Base-by-base conservation (phyloP, 1,284 basidiomycete genomes). In the Pascua guehoae region DNA sequence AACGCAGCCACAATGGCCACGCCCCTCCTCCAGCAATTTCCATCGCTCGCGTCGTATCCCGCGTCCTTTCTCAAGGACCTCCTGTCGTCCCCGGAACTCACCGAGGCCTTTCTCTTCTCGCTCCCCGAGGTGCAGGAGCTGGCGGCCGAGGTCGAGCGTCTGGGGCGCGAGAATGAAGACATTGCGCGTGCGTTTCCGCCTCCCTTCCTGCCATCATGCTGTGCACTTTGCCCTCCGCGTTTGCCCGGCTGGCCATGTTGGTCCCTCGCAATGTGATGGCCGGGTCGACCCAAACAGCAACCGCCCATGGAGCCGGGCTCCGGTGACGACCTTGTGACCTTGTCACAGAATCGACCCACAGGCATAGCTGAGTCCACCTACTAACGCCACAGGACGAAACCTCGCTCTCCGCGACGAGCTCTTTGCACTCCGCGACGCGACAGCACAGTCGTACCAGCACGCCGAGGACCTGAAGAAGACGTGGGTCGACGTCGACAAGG, bases 101-200 rank as follows among this genome's bases (percentile, higher is more conserved):
- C 93, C 63, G 88, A 94, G 73, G 88, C 91, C 7, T 81, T 89
- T 59, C 87, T 95, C 65, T 86, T 91, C 73, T 85, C 88, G 1
- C 77, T 94, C 10, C 80, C 85, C 1, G 81, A 82, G 46, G 89
- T 93, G 43, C 85, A 86, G 68, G 81, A 83, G 12, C 78, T 91
- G 57, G 86, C 91, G 58, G 82, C 84, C 61, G 84, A 85, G 1
- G 88, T 92, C 63, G 80, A 86, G 17, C 86, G 88, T 59, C 81
- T 94, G 0, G 86, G 89, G 7, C 79, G 82, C 67, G 88, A 89
- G 39, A 95, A 95, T 66, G 87, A 91, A 65, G 82, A 85, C 11
- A 85, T 94, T 43, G 90, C 91, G 5, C 82, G 91, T 92, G 69
- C 63, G 88, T 81, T n/a, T n/a, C n/a, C n/a, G 0, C 5, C 12